Conservation (phyloP, 2,329 filamentous ascomycete species). For the Beauveria varroae region DNA sequence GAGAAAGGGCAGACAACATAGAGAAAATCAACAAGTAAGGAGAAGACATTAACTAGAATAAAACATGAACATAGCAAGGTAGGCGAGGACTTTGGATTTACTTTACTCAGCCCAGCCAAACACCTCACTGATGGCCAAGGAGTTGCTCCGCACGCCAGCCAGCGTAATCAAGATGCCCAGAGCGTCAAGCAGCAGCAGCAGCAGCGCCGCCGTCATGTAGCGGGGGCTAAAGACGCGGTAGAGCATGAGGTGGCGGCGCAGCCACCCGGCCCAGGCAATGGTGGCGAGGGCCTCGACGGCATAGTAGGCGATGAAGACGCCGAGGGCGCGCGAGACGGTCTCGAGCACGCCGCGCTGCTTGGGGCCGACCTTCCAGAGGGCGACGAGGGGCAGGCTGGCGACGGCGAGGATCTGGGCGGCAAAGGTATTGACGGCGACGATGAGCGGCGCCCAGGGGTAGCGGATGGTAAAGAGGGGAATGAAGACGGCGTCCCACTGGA, state of each 20-base stretch:
- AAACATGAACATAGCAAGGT: constrained; percentile 14
- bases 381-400: constrained; percentile 69
- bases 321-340: constrained; percentile 61
- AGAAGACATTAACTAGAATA: neutral
- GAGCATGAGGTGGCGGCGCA: constrained; percentile 90
- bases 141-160: constrained; percentile 67
- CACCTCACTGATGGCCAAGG: constrained; percentile 71
- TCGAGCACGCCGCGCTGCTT: constrained; percentile 63
- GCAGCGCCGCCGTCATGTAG: constrained; percentile 73
- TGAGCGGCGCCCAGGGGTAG: constrained; percentile 83
- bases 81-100: constrained; percentile 16
- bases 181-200: constrained; percentile 70
- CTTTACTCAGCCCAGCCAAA: constrained; percentile 69
- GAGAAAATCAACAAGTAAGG: neutral
- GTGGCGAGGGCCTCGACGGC: constrained; percentile 77
- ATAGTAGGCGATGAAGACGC: constrained; percentile 73
- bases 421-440: constrained; percentile 80
- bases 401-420: constrained; percentile 81
- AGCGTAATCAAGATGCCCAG: constrained; percentile 65
- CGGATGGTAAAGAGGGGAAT: constrained; percentile 74
- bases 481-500: constrained; percentile 96
- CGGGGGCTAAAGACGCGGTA: constrained; percentile 89
- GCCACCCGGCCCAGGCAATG: constrained; percentile 80
- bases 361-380: constrained; percentile 83
- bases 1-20: neutral